Percentiles rank a stretch among this genome's conserved stretches.
Conservation (phyloP, 371 early-diverging fungal genomes). For the Racocetra persica region DNA sequence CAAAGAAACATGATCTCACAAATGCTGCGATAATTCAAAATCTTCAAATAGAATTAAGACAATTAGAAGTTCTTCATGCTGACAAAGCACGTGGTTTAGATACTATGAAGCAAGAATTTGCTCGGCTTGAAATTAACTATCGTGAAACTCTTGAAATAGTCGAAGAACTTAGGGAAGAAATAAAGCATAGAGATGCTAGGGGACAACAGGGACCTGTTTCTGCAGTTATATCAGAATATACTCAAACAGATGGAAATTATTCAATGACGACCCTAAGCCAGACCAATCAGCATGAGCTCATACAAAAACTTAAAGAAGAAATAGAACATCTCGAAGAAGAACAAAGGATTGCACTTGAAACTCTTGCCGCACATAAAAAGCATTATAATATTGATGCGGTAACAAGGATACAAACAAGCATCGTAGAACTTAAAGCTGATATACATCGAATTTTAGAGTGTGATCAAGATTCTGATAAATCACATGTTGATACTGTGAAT, state of each 20-base stretch:
- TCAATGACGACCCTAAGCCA: background rate
- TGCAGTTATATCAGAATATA: too few relatives aligned
- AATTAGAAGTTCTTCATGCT: conserved; percentile 31
- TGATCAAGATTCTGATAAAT: too few relatives aligned
- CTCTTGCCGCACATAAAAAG: conserved; percentile 44
- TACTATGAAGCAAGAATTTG: conserved; percentile 39
- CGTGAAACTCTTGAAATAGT: conserved; percentile 38
- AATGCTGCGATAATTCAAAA: conserved; percentile 11
- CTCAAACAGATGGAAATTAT: too few relatives aligned
- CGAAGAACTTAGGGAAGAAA: conserved; percentile 41
- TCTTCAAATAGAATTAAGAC: conserved; percentile 32
- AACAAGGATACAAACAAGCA: too few relatives aligned
- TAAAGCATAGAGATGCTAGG: conserved; percentile 26
- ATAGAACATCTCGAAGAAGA: conserved; percentile 42
- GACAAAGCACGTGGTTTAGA: conserved; percentile 37
- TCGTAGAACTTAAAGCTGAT: too few relatives aligned
- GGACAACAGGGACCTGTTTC: conserved; percentile 23
- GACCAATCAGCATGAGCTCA: conserved; percentile 31
- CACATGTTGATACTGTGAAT: background rate
- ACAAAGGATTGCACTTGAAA: conserved; percentile 29
- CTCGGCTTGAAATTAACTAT: conserved; percentile 37
- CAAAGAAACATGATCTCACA: background rate
- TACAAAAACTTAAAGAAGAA: conserved; percentile 26
- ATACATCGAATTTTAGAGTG: too few relatives aligned
- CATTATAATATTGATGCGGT: conserved; percentile 38